Percentiles rank a stretch among this genome's conserved stretches.
phyloP scores from a whole-genome alignment of 164 flowering plant genomes.

The Vitis cinerea region DNA sequence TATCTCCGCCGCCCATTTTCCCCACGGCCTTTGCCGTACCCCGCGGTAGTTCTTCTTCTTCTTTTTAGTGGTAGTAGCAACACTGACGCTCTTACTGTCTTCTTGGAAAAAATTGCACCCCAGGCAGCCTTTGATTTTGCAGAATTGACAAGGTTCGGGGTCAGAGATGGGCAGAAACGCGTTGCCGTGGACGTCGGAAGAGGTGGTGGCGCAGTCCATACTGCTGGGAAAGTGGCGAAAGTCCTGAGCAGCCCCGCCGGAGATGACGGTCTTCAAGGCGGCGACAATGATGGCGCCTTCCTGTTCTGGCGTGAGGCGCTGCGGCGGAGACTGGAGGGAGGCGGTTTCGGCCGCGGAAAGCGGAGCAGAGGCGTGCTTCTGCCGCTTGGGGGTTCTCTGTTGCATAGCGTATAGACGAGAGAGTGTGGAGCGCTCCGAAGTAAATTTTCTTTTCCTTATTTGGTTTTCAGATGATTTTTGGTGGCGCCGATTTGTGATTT shows the following conservation, averaged over 20 bases:
- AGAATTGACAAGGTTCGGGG: slow-evolving; percentile 28
- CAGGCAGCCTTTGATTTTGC: slow-evolving; percentile 43
- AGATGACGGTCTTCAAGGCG: slow-evolving; percentile 38
- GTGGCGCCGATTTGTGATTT: background rate
- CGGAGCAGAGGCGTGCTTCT: slow-evolving; percentile 1
- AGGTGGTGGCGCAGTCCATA: background rate
- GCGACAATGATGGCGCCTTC: slow-evolving; percentile 47
- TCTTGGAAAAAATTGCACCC: slow-evolving; percentile 45
- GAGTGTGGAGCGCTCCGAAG: background rate
- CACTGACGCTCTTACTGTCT: background rate
- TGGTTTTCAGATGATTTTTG: background rate
- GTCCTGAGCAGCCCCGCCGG: slow-evolving; percentile 19
- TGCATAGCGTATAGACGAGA: background rate
- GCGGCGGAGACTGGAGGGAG: slow-evolving; percentile 7
- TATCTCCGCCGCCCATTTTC: slow-evolving; percentile 59
- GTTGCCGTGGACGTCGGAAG: background rate
- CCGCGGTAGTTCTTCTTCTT: slow-evolving; percentile 34
- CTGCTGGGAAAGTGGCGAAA: background rate
- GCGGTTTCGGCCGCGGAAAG: background rate
- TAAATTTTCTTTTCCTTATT: too few relatives aligned
- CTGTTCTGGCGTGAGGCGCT: slow-evolving; percentile 39
- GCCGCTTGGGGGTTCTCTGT: slow-evolving; percentile 24
- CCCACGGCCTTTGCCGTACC: slow-evolving; percentile 55
- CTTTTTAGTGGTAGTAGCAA: background rate
- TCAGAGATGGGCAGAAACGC: background rate